phyloP scores from a whole-genome alignment of 148 eudicot species.

The Hydrangea macrophylla region DNA sequence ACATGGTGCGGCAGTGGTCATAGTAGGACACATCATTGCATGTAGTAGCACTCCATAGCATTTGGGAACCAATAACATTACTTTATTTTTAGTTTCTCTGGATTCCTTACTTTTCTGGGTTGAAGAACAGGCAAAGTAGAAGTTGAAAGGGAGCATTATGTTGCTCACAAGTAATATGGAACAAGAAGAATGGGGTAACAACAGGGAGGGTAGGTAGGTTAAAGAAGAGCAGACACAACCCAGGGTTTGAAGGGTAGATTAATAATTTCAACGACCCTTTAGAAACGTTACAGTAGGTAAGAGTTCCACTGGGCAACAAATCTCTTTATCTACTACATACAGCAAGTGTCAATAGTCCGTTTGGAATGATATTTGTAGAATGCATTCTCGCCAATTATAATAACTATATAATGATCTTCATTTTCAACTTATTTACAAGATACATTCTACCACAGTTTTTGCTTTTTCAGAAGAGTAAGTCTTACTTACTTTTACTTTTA shows the following conservation, averaged over 20 bases:
- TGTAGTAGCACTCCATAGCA: too few species aligned
- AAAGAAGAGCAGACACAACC: constrained; percentile 11
- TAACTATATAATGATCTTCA: too few species aligned
- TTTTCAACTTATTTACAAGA: not conserved
- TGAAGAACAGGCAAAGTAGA: not conserved
- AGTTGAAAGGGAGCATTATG: not conserved
- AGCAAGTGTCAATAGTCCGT: too few species aligned
- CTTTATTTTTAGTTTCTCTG: too few species aligned
- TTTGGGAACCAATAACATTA: too few species aligned
- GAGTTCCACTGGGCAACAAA: not conserved
- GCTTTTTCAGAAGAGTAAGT: too few species aligned
- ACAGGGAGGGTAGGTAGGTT: constrained; percentile 7
- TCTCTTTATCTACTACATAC: too few species aligned
- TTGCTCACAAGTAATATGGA: not conserved
- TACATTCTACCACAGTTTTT: not conserved
- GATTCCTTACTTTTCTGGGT: not conserved
- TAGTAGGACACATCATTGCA: too few species aligned
- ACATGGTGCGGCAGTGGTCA: too few species aligned
- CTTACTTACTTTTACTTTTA: too few species aligned
- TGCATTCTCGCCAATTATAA: too few species aligned
- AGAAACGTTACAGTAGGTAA: not conserved
- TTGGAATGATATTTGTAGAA: too few species aligned
- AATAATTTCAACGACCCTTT: not conserved
- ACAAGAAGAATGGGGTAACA: not conserved
- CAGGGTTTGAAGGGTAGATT: constrained; percentile 8